A percentile compares a stretch with the other conserved stretches of the same genome.
Evolutionary conservation across 164 flowering plant genomes (phyloP).

Genomic region (Litsea cubeba): DNA sequence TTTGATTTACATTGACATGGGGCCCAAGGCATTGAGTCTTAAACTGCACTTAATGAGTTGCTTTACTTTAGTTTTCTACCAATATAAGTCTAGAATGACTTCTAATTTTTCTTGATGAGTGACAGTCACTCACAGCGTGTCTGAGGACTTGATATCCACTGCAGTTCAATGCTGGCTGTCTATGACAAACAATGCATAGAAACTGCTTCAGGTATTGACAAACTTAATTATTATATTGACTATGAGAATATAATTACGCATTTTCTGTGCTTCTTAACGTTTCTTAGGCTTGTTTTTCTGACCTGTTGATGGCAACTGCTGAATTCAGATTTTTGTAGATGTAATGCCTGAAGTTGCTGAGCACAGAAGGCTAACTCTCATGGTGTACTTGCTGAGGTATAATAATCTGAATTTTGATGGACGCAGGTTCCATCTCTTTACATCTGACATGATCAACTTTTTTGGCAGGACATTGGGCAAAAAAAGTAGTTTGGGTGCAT

Average conservation of each 20-base stretch:
- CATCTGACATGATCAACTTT: neutral
- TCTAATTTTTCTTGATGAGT: conserved; percentile 19
- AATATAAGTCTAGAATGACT: neutral
- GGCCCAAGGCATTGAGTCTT: neutral
- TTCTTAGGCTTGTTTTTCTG: neutral
- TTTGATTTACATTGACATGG: neutral
- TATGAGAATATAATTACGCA: no score
- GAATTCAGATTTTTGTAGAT: conserved; percentile 58
- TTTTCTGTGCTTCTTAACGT: neutral
- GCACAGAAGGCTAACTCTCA: conserved; percentile 60
- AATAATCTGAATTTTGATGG: neutral
- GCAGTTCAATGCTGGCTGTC: conserved; percentile 77
- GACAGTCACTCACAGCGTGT: conserved; percentile 70
- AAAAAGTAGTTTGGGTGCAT: conserved; percentile 45
- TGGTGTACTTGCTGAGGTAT: conserved; percentile 62
- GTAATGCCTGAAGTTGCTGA: conserved; percentile 69
- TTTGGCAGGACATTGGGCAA: conserved; percentile 65
- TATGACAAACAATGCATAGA: conserved; percentile 28
- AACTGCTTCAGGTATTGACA: conserved; percentile 61
- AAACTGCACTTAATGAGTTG: neutral
- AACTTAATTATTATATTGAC: neutral
- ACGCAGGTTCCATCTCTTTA: neutral
- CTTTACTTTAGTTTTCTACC: neutral
- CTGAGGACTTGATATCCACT: conserved; percentile 70
- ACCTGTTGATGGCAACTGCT: neutral